Evolutionary conservation across 306 rosid species (phyloP).

Genomic region (Prunus salicina): DNA sequence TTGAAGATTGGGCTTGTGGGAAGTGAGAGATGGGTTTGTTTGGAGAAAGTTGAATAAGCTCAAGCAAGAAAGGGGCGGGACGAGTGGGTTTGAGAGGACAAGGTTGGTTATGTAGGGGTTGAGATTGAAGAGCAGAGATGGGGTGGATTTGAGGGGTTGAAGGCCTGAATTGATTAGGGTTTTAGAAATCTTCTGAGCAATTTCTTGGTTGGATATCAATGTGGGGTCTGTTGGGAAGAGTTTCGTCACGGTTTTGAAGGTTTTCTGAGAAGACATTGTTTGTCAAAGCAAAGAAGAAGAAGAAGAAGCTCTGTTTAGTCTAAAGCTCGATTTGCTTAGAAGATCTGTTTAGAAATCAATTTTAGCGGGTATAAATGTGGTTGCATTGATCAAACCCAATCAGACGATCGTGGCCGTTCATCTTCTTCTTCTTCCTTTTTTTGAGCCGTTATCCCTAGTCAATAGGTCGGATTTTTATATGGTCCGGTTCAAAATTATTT

Average conservation of each 20-base stretch:
- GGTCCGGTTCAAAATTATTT: background rate
- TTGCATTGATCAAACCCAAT: background rate
- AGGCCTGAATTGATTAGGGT: slow-evolving; percentile 32
- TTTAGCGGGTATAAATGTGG: background rate
- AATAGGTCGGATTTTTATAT: too few relatives aligned
- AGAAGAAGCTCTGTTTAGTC: background rate
- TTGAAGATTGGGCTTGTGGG: slow-evolving; percentile 52
- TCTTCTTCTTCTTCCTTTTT: background rate
- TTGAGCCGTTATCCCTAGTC: too few relatives aligned
- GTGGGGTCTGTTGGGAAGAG: slow-evolving; percentile 15
- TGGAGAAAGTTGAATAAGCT: slow-evolving; percentile 56
- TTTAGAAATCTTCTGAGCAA: slow-evolving; percentile 34
- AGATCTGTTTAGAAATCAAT: background rate
- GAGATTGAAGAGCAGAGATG: slow-evolving; percentile 43
- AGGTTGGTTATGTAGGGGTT: slow-evolving; percentile 42
- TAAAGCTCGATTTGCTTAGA: background rate
- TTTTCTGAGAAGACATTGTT: slow-evolving; percentile 43
- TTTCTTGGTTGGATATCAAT: slow-evolving; percentile 28
- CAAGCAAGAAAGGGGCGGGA: slow-evolving; percentile 36
- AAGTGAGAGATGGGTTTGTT: slow-evolving; percentile 17
- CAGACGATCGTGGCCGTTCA: background rate
- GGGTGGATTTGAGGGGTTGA: slow-evolving; percentile 27
- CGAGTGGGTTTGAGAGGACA: slow-evolving; percentile 56
- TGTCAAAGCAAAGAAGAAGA: slow-evolving; percentile 4
- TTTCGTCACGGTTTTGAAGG: slow-evolving; percentile 18